Conservation (phyloP, 164 flowering plant genomes). For the Echeveria elegans region DNA sequence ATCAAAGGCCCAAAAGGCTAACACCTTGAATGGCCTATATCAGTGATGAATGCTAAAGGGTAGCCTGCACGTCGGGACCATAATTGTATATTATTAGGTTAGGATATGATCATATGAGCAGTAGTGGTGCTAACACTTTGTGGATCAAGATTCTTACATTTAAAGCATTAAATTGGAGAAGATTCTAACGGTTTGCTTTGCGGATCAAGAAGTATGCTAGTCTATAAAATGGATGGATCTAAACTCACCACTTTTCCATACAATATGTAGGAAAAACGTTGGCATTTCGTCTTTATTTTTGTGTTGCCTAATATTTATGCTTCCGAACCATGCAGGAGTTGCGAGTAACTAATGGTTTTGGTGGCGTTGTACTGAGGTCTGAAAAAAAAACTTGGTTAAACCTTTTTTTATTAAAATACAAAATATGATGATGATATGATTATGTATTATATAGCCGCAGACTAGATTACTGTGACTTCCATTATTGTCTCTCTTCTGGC, state of each 20-base stretch:
- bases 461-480: background rate
- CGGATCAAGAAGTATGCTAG: no score
- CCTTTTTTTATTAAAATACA: no score
- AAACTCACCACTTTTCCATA: no score
- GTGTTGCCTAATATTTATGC: background rate
- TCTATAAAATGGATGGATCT: no score
- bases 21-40: background rate
- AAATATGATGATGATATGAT: no score
- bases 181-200: no score
- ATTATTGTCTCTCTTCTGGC: background rate
- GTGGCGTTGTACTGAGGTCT: conserved; percentile 88
- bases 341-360: conserved; percentile 77
- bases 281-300: background rate
- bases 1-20: background rate
- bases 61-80: background rate
- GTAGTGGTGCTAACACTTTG: no score
- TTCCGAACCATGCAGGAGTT: conserved; percentile 56
- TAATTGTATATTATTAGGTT: no score
- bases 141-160: no score
- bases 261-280: background rate
- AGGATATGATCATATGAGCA: no score
- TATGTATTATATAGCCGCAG: background rate
- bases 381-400: background rate
- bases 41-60: background rate
- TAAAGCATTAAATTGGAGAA: no score